phyloP scores from a whole-genome alignment of 352 stramenopile genomes.

The Phytophthora podocarpi region DNA sequence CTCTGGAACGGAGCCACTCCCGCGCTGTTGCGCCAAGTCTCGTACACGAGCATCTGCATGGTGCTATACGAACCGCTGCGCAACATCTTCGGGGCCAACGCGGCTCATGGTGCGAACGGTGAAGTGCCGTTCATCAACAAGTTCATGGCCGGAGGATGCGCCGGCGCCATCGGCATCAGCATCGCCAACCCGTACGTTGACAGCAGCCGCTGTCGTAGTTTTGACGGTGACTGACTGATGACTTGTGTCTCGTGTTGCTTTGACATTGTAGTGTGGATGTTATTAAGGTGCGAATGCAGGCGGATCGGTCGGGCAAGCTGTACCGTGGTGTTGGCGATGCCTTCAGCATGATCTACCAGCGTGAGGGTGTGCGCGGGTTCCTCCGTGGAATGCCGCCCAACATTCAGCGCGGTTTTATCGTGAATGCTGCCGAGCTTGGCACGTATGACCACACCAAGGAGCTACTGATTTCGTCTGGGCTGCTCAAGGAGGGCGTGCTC shows the following conservation, averaged over 20 bases:
- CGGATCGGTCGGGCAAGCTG: slow-evolving; percentile 65
- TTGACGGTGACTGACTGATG: not conserved
- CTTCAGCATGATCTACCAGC: slow-evolving; percentile 73
- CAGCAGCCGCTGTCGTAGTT: not conserved
- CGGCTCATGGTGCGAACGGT: slow-evolving; percentile 27
- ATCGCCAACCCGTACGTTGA: slow-evolving; percentile 83
- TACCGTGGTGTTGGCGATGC: slow-evolving; percentile 76
- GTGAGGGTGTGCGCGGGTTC: slow-evolving; percentile 75
- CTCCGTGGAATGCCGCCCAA: slow-evolving; percentile 84
- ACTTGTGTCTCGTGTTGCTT: slow-evolving; percentile 6
- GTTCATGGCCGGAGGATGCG: slow-evolving; percentile 78
- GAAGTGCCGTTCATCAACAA: slow-evolving; percentile 82
- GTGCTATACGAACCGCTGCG: slow-evolving; percentile 85
- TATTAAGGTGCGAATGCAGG: slow-evolving; percentile 90
- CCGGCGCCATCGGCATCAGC: slow-evolving; percentile 79
- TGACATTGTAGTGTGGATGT: slow-evolving; percentile 70
- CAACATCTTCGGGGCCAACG: slow-evolving; percentile 71
- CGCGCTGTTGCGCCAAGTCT: slow-evolving; percentile 84
- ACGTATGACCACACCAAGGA: slow-evolving; percentile 90
- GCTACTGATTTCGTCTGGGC: slow-evolving; percentile 63
- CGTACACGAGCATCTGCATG: slow-evolving; percentile 89
- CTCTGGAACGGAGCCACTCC: slow-evolving; percentile 83
- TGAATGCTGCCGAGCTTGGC: slow-evolving; percentile 85
- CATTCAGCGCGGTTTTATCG: slow-evolving; percentile 86
- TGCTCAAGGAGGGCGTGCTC: slow-evolving; percentile 66